Conservation (phyloP, 352 stramenopile species). For the Phytopythium ostracodes region DNA sequence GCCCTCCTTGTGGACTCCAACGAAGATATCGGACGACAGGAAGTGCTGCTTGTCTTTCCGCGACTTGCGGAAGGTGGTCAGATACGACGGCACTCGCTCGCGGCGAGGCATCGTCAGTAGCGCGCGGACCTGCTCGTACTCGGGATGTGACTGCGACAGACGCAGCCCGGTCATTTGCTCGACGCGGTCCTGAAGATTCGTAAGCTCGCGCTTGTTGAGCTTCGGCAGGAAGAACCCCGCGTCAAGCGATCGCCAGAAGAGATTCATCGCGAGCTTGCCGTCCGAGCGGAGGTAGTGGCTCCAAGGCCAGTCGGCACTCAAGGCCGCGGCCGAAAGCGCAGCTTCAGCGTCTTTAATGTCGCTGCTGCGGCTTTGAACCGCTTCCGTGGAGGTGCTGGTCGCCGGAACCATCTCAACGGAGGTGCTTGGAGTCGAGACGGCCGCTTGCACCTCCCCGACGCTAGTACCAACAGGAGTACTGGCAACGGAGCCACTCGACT, state of each 20-base stretch:
- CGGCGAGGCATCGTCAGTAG: conserved; percentile 42
- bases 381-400: not conserved
- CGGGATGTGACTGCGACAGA: conserved; percentile 22
- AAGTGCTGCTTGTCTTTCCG: conserved; percentile 52
- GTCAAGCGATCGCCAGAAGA: conserved; percentile 74
- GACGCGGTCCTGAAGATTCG: conserved; percentile 22
- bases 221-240: conserved; percentile 58
- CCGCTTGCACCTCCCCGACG: not conserved
- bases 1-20: conserved; percentile 35
- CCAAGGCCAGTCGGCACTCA: conserved; percentile 75
- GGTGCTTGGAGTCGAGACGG: not conserved
- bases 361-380: not conserved
- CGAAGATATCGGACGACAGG: conserved; percentile 54
- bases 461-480: not conserved
- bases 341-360: not conserved
- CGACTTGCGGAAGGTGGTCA: conserved; percentile 46
- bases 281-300: conserved; percentile 67
- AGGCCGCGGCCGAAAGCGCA: conserved; percentile 8
- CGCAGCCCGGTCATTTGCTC: conserved; percentile 36
- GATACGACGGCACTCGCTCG: conserved; percentile 33
- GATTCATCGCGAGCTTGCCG: conserved; percentile 82
- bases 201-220: conserved; percentile 33
- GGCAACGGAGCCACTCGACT: not conserved
- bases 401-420: not conserved
- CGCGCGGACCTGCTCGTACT: conserved; percentile 32